Percentiles rank a stretch among this genome's conserved stretches.
Evolutionary conservation across 2,329 filamentous ascomycete species (phyloP).

Genomic region (Epichloe bromicola): DNA sequence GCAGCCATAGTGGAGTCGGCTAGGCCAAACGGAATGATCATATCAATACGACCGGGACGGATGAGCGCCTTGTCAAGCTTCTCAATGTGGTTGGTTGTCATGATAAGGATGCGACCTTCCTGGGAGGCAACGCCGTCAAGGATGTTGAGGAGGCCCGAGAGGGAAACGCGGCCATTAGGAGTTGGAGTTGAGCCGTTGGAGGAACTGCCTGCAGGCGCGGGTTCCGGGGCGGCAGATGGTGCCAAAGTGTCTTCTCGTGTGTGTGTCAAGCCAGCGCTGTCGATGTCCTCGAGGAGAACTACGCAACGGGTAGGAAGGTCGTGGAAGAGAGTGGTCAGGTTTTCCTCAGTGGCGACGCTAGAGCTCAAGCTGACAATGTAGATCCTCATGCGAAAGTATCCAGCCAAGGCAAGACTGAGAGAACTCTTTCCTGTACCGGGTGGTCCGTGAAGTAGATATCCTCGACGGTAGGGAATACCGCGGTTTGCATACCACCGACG

Average conservation of each 20-base stretch:
- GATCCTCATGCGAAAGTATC: constrained; percentile 56
- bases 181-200: background rate
- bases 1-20: constrained; percentile 39
- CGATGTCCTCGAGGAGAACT: constrained; percentile 65
- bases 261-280: constrained; percentile 57
- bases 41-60: constrained; percentile 49
- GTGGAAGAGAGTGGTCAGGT: constrained; percentile 48
- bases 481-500: constrained; percentile 71
- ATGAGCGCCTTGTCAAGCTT: constrained; percentile 50
- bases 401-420: constrained; percentile 56
- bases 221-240: constrained; percentile 1
- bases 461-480: constrained; percentile 74
- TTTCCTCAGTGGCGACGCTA: constrained; percentile 49
- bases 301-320: constrained; percentile 57
- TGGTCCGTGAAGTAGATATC: constrained; percentile 70
- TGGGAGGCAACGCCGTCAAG: constrained; percentile 61
- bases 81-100: constrained; percentile 53
- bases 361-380: constrained; percentile 61
- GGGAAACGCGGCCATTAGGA: constrained; percentile 37
- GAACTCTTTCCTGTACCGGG: constrained; percentile 72
- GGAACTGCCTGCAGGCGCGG: constrained; percentile 5
- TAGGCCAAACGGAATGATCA: constrained; percentile 42
- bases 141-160: constrained; percentile 69
- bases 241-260: constrained; percentile 28
- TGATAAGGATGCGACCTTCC: constrained; percentile 49